A percentile compares a stretch with the other conserved stretches of the same genome.
phyloP scores from a whole-genome alignment of 1,139 yeast genomes.

The Zygoascus hellenicus region DNA sequence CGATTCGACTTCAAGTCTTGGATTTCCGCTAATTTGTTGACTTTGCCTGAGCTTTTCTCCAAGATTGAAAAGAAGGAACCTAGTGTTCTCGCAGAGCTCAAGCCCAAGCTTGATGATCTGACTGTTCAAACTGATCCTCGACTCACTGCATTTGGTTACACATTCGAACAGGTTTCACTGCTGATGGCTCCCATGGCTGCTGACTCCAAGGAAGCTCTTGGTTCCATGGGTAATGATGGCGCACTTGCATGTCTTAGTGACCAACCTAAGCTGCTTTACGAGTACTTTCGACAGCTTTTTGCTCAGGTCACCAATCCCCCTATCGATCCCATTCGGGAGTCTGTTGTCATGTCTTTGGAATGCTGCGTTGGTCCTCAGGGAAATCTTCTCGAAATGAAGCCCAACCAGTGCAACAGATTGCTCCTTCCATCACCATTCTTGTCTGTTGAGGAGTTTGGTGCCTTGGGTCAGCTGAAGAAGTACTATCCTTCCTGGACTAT shows the following conservation, averaged over 20 bases:
- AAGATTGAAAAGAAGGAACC: constrained; percentile 49
- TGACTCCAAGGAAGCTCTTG: constrained; percentile 88
- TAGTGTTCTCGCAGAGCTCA: constrained; percentile 26
- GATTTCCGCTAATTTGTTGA: constrained; percentile 80
- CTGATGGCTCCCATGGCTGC: constrained; percentile 90
- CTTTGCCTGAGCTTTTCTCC: constrained; percentile 64
- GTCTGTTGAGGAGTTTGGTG: constrained; percentile 63
- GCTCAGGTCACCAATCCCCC: constrained; percentile 99
- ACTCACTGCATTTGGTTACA: constrained; percentile 81
- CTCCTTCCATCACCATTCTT: constrained; percentile 78
- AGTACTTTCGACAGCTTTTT: constrained; percentile 91
- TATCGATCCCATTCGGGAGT: constrained; percentile 95
- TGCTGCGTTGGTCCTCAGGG: constrained; percentile 98
- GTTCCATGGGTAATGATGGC: constrained; percentile 98
- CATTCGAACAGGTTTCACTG: constrained; percentile 81
- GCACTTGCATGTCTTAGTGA: constrained; percentile 95
- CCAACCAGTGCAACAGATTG: constrained; percentile 86
- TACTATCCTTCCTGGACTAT: constrained; percentile 87
- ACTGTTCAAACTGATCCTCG: constrained; percentile 75
- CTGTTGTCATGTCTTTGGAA: constrained; percentile 93
- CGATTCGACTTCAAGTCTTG: constrained; percentile 91
- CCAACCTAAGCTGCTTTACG: constrained; percentile 85
- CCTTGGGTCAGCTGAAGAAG: constrained; percentile 58
- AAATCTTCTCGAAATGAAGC: constrained; percentile 85
- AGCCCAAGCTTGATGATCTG: constrained; percentile 33